Evolutionary conservation across 208 protist genomes (phyloP), one percentile per base, ranked within the genome.

Genomic region (Endotrypanum monterogeii): DNA sequence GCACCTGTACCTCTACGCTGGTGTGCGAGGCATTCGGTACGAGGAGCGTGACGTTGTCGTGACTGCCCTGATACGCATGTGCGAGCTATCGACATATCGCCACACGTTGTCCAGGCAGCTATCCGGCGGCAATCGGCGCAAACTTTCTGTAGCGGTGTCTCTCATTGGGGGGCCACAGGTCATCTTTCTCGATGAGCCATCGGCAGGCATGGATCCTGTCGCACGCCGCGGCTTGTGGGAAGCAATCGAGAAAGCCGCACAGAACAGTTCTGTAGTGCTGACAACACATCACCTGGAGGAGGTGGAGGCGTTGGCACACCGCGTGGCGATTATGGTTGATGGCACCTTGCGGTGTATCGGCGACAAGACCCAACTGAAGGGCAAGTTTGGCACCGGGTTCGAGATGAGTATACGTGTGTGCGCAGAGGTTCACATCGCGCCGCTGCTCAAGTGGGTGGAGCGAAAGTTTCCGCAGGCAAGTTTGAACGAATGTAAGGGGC

Each of bases 281-380:
- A 98, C 96, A 62, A 98, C 96, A 58, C 97, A 98, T 74, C 93
- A 97, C 68, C 85, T 98, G 84, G 94, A 98, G 72, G 97, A 98
- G 88, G 89, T 92, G 73, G 94, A 98, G 78, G 92, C 92, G 7
- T 77, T 98, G 9, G 89, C 88, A 32, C 54, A 84, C 65, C 71
- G 79, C 46, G 76, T 96, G 12, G 91, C 86, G 7, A 97, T 97
- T 48, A 96, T 97, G 88, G 83, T 84, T 12, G 80, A 87, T 51
- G 95, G 95, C 41, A 73, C 81, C n/a, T 73, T 98, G 44, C 83
- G 80, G 12, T 95, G 89, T 74, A 80, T 98, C 32, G 96, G 96
- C n/a, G 79, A 80, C 61, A 84, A 83, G 57, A 86, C 84, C n/a
- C 87, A 94, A 70, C 81, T 98, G 41, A 89, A 92, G 82, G 75